Evolutionary conservation across 225 moss, liverwort and hornwort species (phyloP).

Genomic region (Sphagnum tenellum): DNA sequence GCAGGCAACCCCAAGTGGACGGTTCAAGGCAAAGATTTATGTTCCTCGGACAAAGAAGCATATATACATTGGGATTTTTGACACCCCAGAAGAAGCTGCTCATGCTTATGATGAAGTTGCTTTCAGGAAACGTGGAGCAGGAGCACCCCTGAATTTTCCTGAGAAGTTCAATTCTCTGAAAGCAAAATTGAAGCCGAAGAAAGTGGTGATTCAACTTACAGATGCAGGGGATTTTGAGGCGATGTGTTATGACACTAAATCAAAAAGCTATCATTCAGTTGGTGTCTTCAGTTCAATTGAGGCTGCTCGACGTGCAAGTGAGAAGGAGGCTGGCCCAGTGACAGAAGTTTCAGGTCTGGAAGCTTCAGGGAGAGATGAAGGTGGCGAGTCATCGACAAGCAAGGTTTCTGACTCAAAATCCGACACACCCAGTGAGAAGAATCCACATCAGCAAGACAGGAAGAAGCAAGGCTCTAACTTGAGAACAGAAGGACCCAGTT

Average conservation of each 20-base stretch:
- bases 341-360: slow-evolving; percentile 18
- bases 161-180: slow-evolving; percentile 60
- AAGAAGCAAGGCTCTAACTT: no score
- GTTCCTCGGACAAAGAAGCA: slow-evolving; percentile 93
- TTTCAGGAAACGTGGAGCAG: slow-evolving; percentile 81
- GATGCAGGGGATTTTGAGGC: slow-evolving; percentile 62
- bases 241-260: slow-evolving; percentile 52
- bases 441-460: no score
- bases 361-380: slow-evolving; percentile 30
- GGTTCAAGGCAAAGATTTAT: slow-evolving; percentile 92
- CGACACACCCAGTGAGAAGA: no score
- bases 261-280: slow-evolving; percentile 54
- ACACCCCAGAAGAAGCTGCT: slow-evolving; percentile 89
- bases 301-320: slow-evolving; percentile 34
- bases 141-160: slow-evolving; percentile 82
- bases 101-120: slow-evolving; percentile 92
- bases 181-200: slow-evolving; percentile 44
- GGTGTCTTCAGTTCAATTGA: slow-evolving; percentile 60
- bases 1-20: slow-evolving; percentile 88
- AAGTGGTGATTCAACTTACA: slow-evolving; percentile 55
- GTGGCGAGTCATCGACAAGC: slow-evolving; percentile 17
- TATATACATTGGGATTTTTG: slow-evolving; percentile 89
- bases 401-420: no score
- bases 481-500: no score
- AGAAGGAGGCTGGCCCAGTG: slow-evolving; percentile 34